phyloP scores from a whole-genome alignment of 495 filamentous ascomycete genomes.

The Trichocladium antarcticum region DNA sequence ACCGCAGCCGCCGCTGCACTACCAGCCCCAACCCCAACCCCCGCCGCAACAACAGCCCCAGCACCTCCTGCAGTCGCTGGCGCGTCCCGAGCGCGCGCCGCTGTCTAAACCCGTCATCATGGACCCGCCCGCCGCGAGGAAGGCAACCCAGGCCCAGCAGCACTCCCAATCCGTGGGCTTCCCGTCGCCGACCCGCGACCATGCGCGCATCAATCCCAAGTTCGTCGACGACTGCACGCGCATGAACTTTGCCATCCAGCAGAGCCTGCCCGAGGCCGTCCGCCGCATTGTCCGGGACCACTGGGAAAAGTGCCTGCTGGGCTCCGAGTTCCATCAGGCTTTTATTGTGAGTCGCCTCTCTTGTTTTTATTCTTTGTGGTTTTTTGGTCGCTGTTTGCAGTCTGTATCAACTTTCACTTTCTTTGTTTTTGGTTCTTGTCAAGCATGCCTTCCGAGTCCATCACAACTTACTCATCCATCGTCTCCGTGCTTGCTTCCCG shows the following conservation, averaged over 20 bases:
- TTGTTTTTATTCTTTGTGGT: background rate
- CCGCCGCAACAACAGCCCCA: background rate
- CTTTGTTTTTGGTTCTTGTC: background rate
- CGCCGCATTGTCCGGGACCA: conserved; percentile 36
- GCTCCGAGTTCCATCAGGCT: conserved; percentile 40
- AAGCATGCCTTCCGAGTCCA: too few relatives aligned
- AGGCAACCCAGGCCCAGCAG: conserved; percentile 7
- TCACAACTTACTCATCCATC: too few relatives aligned
- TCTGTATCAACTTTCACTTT: background rate
- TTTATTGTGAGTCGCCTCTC: conserved; percentile 35
- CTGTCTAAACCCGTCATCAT: conserved; percentile 31
- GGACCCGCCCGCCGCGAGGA: conserved; percentile 27
- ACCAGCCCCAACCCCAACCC: conserved; percentile 6
- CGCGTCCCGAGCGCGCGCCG: background rate
- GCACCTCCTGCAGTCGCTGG: background rate
- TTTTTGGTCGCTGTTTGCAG: too few relatives aligned
- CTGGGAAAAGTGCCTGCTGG: conserved; percentile 41
- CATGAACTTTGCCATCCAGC: conserved; percentile 32
- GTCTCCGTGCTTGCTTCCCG: too few relatives aligned
- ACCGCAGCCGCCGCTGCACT: conserved; percentile 9
- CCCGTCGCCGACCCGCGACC: conserved; percentile 29
- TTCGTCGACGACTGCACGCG: conserved; percentile 35
- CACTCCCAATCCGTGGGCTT: conserved; percentile 21
- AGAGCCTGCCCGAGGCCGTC: conserved; percentile 35
- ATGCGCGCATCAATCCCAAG: conserved; percentile 29